phyloP scores from a whole-genome alignment of 2,329 filamentous ascomycete genomes.

The Colletotrichum truncatum region DNA sequence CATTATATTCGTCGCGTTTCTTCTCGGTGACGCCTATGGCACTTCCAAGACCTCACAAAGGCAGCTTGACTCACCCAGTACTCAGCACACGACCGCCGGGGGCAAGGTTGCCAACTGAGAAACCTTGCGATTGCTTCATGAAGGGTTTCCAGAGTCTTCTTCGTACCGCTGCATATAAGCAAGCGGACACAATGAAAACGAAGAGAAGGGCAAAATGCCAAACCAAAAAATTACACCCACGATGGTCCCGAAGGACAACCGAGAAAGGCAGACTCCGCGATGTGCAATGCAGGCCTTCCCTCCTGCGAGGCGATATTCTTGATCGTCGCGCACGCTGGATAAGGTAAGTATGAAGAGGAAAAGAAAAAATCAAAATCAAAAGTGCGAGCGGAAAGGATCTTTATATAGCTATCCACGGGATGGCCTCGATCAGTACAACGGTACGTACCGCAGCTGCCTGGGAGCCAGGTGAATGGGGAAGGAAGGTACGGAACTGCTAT shows the following conservation, averaged over 20 bases:
- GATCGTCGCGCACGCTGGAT: conserved; percentile 50
- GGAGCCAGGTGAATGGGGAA: not conserved
- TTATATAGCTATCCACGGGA: conserved; percentile 42
- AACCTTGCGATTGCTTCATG: too few species aligned
- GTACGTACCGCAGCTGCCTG: conserved; percentile 13
- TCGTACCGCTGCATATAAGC: conserved; percentile 30
- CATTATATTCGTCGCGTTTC: too few species aligned
- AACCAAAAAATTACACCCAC: conserved; percentile 28
- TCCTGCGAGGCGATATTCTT: conserved; percentile 50
- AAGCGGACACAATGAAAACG: conserved; percentile 34
- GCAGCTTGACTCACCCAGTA: too few species aligned
- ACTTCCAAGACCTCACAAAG: too few species aligned
- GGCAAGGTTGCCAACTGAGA: too few species aligned
- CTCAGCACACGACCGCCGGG: too few species aligned
- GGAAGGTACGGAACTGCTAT: not conserved
- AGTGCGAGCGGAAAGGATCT: not conserved
- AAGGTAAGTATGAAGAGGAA: conserved; percentile 61
- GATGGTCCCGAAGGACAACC: conserved; percentile 32
- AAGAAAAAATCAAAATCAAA: conserved; percentile 29
- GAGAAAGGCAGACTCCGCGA: conserved; percentile 35
- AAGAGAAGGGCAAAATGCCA: conserved; percentile 12
- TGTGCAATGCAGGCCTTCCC: conserved; percentile 63
- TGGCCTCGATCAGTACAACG: conserved; percentile 4
- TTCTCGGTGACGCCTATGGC: too few species aligned
- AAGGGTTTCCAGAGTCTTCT: too few species aligned